phyloP scores from a whole-genome alignment of 2,329 filamentous ascomycete species.

The Podosphaera xanthii region DNA sequence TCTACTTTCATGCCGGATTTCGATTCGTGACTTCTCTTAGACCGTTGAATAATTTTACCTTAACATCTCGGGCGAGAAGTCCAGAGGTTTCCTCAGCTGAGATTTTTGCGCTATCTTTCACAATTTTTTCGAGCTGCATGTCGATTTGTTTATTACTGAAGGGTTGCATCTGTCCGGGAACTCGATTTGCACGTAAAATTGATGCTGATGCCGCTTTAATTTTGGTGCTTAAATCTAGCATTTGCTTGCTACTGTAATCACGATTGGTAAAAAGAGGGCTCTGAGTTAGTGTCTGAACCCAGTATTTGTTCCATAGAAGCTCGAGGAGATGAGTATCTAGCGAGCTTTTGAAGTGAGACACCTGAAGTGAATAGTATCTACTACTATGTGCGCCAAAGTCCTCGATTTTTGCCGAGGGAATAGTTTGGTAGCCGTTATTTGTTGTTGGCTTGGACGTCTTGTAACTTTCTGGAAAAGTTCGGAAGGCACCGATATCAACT shows the following conservation, averaged over 20 bases:
- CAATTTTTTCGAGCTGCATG: conserved; percentile 28
- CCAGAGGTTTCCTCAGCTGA: conserved; percentile 27
- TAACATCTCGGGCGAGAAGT: conserved; percentile 22
- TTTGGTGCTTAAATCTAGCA: conserved; percentile 68
- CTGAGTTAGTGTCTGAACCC: conserved; percentile 86
- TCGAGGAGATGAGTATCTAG: conserved; percentile 74
- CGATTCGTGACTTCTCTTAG: conserved; percentile 7
- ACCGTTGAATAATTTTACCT: conserved; percentile 25
- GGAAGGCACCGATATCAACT: conserved; percentile 86
- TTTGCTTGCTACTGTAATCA: conserved; percentile 81
- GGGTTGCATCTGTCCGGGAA: not conserved
- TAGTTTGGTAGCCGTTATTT: conserved; percentile 44
- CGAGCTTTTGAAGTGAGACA: conserved; percentile 84
- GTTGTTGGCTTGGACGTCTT: conserved; percentile 26
- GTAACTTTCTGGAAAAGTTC: conserved; percentile 64
- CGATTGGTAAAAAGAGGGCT: conserved; percentile 78
- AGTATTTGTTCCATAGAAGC: conserved; percentile 95
- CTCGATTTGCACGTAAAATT: conserved; percentile 18
- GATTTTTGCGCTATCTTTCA: conserved; percentile 32
- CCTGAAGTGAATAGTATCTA: conserved; percentile 76
- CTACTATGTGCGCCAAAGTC: conserved; percentile 87
- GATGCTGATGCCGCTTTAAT: conserved; percentile 37
- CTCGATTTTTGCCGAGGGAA: conserved; percentile 80
- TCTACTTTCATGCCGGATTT: not conserved
- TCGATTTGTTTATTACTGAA: conserved; percentile 16